A percentile compares a stretch with the other conserved stretches of the same genome.
Evolutionary conservation across 2,329 filamentous ascomycete species (phyloP).

Genomic region (Dothideomycetes sp.): DNA sequence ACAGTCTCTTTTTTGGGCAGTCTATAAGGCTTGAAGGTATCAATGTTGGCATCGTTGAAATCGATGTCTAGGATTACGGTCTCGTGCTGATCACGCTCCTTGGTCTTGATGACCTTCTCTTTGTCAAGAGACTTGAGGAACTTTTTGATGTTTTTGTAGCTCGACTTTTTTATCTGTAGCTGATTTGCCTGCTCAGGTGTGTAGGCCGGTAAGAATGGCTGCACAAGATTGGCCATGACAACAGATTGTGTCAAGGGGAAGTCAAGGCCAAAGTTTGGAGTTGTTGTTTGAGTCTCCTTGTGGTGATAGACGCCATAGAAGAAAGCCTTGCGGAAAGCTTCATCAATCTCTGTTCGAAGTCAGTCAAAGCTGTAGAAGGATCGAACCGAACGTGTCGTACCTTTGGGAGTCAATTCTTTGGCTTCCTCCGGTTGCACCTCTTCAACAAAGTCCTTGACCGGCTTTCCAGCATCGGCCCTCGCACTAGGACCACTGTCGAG

Average conservation of each 20-base stretch:
- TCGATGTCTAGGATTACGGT: conserved; percentile 57
- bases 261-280: conserved; percentile 46
- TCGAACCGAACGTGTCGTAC: too few relatives aligned
- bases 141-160: conserved; percentile 61
- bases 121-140: conserved; percentile 62
- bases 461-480: conserved; percentile 20
- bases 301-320: conserved; percentile 53
- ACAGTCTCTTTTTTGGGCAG: conserved; percentile 48
- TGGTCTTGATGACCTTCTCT: conserved; percentile 51
- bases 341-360: conserved; percentile 51
- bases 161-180: conserved; percentile 61
- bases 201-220: conserved; percentile 56
- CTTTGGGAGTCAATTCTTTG: conserved; percentile 47
- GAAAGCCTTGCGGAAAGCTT: conserved; percentile 56
- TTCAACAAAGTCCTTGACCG: conserved; percentile 24
- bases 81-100: conserved; percentile 56
- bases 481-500: conserved; percentile 21
- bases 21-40: conserved; percentile 52
- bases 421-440: conserved; percentile 33
- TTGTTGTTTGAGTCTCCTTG: conserved; percentile 45
- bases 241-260: conserved; percentile 56
- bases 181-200: conserved; percentile 46
- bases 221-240: conserved; percentile 54
- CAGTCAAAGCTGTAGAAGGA: conserved; percentile 5
- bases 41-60: conserved; percentile 47